These are phyloP conservation scores for Alnus rubra DNA, from an alignment of 306 rosid species.

Conservation along the genomic window DNA sequence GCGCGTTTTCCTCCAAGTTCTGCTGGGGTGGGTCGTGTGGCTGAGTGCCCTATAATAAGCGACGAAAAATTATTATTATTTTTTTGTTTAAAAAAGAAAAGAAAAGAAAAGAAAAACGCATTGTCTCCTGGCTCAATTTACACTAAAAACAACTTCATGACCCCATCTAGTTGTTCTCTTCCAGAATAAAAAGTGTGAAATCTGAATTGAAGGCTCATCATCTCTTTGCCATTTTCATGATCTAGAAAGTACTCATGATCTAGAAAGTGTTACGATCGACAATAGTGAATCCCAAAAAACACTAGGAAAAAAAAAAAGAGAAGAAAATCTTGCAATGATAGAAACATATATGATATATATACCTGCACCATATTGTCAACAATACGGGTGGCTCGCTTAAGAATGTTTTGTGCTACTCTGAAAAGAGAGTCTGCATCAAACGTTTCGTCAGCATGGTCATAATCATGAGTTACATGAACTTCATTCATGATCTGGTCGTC, in stretches of 20 bases:
- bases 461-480: slow-evolving; percentile 54
- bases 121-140: neutral
- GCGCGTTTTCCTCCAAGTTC: too few relatives aligned
- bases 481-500: slow-evolving; percentile 51
- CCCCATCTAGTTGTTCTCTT: neutral
- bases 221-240: neutral
- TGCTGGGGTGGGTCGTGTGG: too few relatives aligned
- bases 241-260: neutral
- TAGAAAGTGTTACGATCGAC: neutral
- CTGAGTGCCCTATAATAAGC: too few relatives aligned
- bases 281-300: too few relatives aligned
- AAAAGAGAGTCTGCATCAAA: slow-evolving; percentile 58
- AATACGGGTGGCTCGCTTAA: slow-evolving; percentile 45
- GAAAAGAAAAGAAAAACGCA: neutral
- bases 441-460: slow-evolving; percentile 30
- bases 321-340: too few relatives aligned
- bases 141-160: neutral
- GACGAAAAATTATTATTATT: too few relatives aligned
- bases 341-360: neutral
- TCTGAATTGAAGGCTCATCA: neutral
- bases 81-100: too few relatives aligned
- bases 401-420: slow-evolving; percentile 43
- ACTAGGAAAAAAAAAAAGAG: too few relatives aligned
- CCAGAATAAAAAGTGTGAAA: neutral
- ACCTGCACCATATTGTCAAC: slow-evolving; percentile 60